phyloP scores from a whole-genome alignment of 768 basidiomycete genomes.

The Tephrocybe rancida region DNA sequence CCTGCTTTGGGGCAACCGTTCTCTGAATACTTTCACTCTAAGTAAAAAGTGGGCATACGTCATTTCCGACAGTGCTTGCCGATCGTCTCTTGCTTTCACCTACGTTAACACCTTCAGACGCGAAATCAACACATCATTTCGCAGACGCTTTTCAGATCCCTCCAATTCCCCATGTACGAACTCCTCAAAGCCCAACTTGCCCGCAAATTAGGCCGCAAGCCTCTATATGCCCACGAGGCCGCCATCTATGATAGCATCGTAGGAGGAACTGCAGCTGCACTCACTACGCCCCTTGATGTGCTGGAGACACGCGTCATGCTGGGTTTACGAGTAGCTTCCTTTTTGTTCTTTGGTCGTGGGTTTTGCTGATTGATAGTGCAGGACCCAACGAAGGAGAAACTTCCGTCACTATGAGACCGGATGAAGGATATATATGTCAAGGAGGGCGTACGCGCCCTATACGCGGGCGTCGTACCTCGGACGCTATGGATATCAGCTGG shows the following conservation, averaged over 20 bases:
- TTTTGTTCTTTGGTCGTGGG: neutral
- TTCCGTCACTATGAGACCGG: constrained; percentile 59
- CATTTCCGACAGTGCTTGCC: constrained; percentile 22
- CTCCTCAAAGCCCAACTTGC: constrained; percentile 74
- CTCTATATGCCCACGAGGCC: constrained; percentile 71
- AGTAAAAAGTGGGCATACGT: neutral
- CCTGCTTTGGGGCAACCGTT: too few relatives aligned
- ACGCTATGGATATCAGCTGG: constrained; percentile 40
- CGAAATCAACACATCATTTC: neutral
- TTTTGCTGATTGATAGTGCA: constrained; percentile 23
- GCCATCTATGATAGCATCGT: constrained; percentile 90
- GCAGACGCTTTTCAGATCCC: constrained; percentile 93
- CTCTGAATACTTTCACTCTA: too few relatives aligned
- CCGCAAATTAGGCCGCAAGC: constrained; percentile 49
- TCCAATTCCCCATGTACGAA: constrained; percentile 97
- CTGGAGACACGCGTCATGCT: constrained; percentile 98
- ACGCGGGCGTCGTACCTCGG: constrained; percentile 85
- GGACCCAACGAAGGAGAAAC: constrained; percentile 49
- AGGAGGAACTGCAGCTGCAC: constrained; percentile 85
- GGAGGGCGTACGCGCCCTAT: constrained; percentile 74
- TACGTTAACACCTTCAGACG: neutral
- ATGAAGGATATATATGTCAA: constrained; percentile 64
- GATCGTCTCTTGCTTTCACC: constrained; percentile 27
- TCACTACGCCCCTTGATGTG: constrained; percentile 95
- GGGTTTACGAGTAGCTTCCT: constrained; percentile 65